Percentiles rank a stretch among this genome's conserved stretches.
phyloP scores from a whole-genome alignment of 2,329 filamentous ascomycete genomes.

The Lachnellula cervina region DNA sequence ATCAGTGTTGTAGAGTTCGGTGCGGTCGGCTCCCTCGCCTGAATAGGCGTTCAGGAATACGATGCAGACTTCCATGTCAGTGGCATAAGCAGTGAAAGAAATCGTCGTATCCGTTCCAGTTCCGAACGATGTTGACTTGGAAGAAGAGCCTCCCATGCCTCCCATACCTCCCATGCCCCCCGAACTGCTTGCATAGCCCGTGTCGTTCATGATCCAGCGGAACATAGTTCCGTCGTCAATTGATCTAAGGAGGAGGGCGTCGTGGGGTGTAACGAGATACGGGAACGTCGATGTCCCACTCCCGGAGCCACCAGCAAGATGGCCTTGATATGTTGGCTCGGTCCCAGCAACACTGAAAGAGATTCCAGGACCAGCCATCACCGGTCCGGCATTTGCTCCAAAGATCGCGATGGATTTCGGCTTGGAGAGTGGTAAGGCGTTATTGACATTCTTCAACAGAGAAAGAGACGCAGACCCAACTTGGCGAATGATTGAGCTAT shows the following conservation, averaged over 20 bases:
- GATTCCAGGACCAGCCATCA: background rate
- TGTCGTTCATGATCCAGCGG: slow-evolving; percentile 37
- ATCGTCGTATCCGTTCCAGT: background rate
- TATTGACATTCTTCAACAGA: slow-evolving; percentile 55
- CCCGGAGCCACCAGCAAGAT: slow-evolving; percentile 43
- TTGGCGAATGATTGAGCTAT: slow-evolving; percentile 42
- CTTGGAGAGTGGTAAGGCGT: slow-evolving; percentile 47
- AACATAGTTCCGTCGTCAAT: slow-evolving; percentile 50
- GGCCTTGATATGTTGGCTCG: slow-evolving; percentile 36
- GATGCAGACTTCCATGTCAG: slow-evolving; percentile 59
- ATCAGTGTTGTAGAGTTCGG: slow-evolving; percentile 55
- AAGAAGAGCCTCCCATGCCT: too few species aligned
- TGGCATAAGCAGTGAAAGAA: slow-evolving; percentile 34
- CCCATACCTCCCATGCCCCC: too few species aligned
- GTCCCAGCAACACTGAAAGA: background rate
- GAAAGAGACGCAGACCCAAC: slow-evolving; percentile 60
- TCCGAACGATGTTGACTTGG: slow-evolving; percentile 6
- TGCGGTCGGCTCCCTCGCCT: slow-evolving; percentile 63
- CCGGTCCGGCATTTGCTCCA: slow-evolving; percentile 49
- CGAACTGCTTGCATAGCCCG: too few species aligned
- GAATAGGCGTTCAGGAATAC: slow-evolving; percentile 63
- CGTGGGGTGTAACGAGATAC: slow-evolving; percentile 47
- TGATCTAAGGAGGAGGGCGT: slow-evolving; percentile 47
- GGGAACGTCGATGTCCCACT: slow-evolving; percentile 43
- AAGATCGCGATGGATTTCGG: slow-evolving; percentile 52